phyloP scores from a whole-genome alignment of 176 grass and related monocot genomes.

The Bothriochloa decipiens region DNA sequence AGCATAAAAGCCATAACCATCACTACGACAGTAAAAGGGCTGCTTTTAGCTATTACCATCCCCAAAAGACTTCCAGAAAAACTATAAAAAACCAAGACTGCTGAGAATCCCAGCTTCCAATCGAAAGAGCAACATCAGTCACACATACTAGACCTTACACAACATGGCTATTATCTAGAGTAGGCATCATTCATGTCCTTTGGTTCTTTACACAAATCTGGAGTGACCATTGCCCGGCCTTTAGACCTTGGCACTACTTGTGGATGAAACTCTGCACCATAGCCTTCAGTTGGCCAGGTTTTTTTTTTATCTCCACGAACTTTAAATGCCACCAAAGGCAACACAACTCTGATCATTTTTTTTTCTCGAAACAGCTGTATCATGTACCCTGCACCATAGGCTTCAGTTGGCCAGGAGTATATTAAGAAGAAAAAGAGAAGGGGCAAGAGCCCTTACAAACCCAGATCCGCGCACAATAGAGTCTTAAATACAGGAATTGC shows the following conservation, averaged over 20 bases:
- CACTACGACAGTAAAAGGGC: neutral
- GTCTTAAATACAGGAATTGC: neutral
- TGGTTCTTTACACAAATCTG: neutral
- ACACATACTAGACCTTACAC: neutral
- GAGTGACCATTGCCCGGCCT: neutral
- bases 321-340: constrained; percentile 15
- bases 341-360: neutral
- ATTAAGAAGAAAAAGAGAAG: neutral
- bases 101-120: neutral
- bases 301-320: neutral
- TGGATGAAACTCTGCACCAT: neutral
- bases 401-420: neutral
- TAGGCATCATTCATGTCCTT: neutral
- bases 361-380: neutral
- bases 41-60: neutral
- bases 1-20: neutral
- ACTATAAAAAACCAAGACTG: neutral
- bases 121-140: neutral
- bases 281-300: neutral
- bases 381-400: neutral
- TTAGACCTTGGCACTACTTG: neutral
- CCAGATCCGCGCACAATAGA: neutral
- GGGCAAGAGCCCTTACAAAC: neutral
- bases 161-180: neutral
- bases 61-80: neutral